Evolutionary conservation across 257 asterid species (phyloP), one percentile per base, ranked within the genome.

Genomic region (Solanum peruvianum): DNA sequence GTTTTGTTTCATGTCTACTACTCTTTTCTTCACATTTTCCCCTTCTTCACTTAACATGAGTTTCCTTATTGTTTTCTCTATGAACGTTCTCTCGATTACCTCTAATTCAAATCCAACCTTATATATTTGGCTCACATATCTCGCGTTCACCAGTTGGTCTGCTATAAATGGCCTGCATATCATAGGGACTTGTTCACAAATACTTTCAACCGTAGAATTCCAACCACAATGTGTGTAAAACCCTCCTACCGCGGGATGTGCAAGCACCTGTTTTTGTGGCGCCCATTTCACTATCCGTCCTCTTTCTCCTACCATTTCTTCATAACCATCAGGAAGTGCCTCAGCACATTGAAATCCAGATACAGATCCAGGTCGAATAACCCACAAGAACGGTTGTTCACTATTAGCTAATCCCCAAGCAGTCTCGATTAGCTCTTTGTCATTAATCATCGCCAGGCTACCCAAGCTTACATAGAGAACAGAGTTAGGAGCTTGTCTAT

Each of bases 351-450:
- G 27, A 20, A 21, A 58, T 0, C 27, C 27, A 58, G 67, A 58
- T 0, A 58, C 0, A 58, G 67, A 58, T 0, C 67, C 67, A 7
- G 93, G 93, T 7, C 93, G 91, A 2, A 93, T 84, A 1, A 81
- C 95, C 95, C 95, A 93, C 52, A 93, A 21, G 82, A 93, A 91
- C 0, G 91, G 90, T 0, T 88, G 88, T 5, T 87, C 88, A 52
- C 92, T 90, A 9, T 88, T 88, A 45, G 89, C 91, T 15, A 93
- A 72, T 20, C 95, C 95, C 91, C 86, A 44, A 21, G 95, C 95
- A 9, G 86, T 69, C 56, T 90, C 91, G 0, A 29, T n/a, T 3
- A 91, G 88, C 20, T 56, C 88, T 2, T 87, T 52, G 45, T 86
- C 87, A 4, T 84, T 70, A 35, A 93, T 86, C 7, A n/a, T 71